Evolutionary conservation across 2,329 filamentous ascomycete species (phyloP).

Genomic region (Cytospora chrysosperma): DNA sequence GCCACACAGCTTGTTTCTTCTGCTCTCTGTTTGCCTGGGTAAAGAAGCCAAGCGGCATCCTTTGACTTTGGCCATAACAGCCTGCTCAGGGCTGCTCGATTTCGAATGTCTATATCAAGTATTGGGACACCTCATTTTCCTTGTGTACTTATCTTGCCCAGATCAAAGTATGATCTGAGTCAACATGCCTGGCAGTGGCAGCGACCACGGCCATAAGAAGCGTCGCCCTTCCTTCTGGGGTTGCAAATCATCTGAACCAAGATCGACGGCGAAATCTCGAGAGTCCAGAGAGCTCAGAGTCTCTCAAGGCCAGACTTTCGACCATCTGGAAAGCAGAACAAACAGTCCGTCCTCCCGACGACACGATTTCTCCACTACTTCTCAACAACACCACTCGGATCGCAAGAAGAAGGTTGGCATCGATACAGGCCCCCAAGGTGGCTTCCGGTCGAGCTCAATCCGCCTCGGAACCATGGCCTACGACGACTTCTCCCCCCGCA

Average conservation of each 20-base stretch:
- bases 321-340: neutral
- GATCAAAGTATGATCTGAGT: neutral
- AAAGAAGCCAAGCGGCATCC: neutral
- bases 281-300: neutral
- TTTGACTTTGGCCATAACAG: neutral
- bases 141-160: neutral
- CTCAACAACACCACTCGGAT: neutral
- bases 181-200: constrained; percentile 5
- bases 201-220: constrained; percentile 2
- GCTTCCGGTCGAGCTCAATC: neutral
- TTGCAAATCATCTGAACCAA: neutral
- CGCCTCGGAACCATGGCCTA: neutral
- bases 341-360: neutral
- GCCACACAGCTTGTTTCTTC: neutral
- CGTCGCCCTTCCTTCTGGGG: constrained; percentile 12
- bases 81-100: neutral
- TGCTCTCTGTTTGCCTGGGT: neutral
- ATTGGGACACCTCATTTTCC: neutral
- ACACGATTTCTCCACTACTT: neutral
- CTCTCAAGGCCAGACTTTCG: neutral
- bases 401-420: neutral
- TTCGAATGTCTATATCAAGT: neutral
- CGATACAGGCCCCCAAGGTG: neutral
- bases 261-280: neutral
- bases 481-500: too few species aligned